phyloP scores from a whole-genome alignment of 169 alveolate genomes.

The Plasmodium vivax region DNA sequence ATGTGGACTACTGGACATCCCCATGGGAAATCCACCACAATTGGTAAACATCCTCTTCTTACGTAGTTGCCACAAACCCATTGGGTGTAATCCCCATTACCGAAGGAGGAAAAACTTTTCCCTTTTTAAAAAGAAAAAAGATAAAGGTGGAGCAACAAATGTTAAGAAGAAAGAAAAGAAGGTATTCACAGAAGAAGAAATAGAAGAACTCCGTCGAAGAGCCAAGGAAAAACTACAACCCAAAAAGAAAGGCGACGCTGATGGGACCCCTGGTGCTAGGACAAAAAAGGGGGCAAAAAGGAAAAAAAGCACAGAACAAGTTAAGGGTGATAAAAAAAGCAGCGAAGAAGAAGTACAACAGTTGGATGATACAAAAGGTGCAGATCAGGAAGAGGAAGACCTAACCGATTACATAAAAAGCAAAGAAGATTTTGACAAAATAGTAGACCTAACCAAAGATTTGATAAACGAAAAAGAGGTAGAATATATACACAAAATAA shows the following conservation, averaged over 20 bases:
- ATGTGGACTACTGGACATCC: neutral
- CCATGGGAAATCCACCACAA: neutral
- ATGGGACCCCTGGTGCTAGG: neutral
- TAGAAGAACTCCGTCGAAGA: slow-evolving; percentile 44
- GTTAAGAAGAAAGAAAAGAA: slow-evolving; percentile 46
- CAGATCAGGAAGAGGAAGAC: neutral
- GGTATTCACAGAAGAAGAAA: slow-evolving; percentile 62
- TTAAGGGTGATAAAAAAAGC: neutral
- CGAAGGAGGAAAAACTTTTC: neutral
- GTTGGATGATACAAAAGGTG: neutral
- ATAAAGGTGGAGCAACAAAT: slow-evolving; percentile 18
- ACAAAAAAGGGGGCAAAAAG: slow-evolving; percentile 13
- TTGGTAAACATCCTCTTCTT: neutral
- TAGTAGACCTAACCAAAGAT: slow-evolving; percentile 23
- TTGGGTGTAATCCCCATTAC: neutral
- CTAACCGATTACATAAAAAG: slow-evolving; percentile 6
- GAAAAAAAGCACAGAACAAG: neutral
- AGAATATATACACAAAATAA: slow-evolving; percentile 45
- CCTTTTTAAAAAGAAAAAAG: slow-evolving; percentile 48
- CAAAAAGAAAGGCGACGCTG: slow-evolving; percentile 17
- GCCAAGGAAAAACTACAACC: slow-evolving; percentile 68
- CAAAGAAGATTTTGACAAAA: slow-evolving; percentile 61
- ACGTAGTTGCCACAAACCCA: neutral
- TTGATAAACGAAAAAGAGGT: slow-evolving; percentile 55
- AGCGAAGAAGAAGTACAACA: neutral